Percentiles rank a stretch among this genome's conserved stretches.
Evolutionary conservation across 2,329 filamentous ascomycete species (phyloP).

Genomic region (Colletotrichum musicola): DNA sequence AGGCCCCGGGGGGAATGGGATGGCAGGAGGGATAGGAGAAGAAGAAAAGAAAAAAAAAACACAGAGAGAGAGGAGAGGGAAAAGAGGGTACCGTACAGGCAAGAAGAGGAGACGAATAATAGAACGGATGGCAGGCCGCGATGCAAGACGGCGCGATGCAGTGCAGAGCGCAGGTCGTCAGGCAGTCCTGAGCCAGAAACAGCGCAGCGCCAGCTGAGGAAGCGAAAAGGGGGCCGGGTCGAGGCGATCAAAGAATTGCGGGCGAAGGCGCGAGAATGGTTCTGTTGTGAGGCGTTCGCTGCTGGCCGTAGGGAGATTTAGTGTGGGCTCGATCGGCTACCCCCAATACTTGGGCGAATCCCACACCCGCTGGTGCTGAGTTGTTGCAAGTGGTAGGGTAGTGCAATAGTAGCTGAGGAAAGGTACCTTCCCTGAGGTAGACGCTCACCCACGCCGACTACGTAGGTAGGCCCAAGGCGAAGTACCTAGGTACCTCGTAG

Average conservation of each 20-base stretch:
- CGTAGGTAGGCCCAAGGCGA: too few relatives aligned
- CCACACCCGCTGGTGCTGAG: constrained; percentile 27
- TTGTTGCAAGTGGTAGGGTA: background rate
- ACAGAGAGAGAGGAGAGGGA: background rate
- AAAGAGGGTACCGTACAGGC: background rate
- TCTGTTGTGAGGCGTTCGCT: constrained; percentile 35
- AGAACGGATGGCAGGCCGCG: background rate
- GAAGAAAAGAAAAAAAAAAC: background rate
- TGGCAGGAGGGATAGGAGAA: background rate
- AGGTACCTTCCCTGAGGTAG: background rate
- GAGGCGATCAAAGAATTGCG: constrained; percentile 36
- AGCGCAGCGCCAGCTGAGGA: constrained; percentile 24
- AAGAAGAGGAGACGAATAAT: background rate
- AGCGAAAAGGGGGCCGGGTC: constrained; percentile 30
- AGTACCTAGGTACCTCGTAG: background rate
- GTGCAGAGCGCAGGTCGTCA: constrained; percentile 16
- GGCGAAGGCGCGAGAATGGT: constrained; percentile 31
- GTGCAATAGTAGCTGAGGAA: background rate
- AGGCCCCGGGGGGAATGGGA: background rate
- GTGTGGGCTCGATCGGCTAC: constrained; percentile 39
- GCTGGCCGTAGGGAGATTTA: constrained; percentile 40
- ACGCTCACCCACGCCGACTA: too few relatives aligned
- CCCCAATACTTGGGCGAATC: constrained; percentile 33
- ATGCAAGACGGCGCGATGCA: constrained; percentile 11
- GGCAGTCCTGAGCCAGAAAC: constrained; percentile 5